Percentiles rank a stretch among this genome's conserved stretches.
Conservation (phyloP, 2,329 filamentous ascomycete species). For the Ampelomyces quisqualis region DNA sequence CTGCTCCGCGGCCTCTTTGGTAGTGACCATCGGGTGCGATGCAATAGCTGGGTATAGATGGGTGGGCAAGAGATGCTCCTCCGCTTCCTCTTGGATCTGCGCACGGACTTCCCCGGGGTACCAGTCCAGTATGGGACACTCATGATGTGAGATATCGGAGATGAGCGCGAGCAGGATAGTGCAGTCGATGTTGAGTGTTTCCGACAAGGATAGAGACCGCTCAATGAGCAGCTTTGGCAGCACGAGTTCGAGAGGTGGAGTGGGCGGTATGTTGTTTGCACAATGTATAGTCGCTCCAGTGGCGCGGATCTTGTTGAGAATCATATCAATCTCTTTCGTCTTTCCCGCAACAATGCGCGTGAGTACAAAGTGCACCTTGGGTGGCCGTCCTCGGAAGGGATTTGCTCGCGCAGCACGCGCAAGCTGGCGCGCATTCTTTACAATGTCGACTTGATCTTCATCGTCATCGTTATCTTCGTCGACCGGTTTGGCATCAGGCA, state of each 20-base stretch:
- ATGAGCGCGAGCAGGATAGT: slow-evolving; percentile 71
- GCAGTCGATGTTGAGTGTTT: slow-evolving; percentile 62
- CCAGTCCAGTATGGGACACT: slow-evolving; percentile 51
- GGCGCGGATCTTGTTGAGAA: slow-evolving; percentile 58
- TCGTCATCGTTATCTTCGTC: slow-evolving; percentile 51
- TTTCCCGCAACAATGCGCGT: slow-evolving; percentile 58
- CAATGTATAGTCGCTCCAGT: slow-evolving; percentile 48
- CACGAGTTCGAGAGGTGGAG: slow-evolving; percentile 26
- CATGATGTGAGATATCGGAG: slow-evolving; percentile 69
- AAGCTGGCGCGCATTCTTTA: slow-evolving; percentile 62
- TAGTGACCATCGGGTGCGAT: slow-evolving; percentile 62
- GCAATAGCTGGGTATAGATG: slow-evolving; percentile 64
- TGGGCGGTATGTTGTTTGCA: slow-evolving; percentile 26
- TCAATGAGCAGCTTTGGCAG: slow-evolving; percentile 43
- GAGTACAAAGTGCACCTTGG: slow-evolving; percentile 61
- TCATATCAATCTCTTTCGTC: slow-evolving; percentile 56
- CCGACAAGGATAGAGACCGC: slow-evolving; percentile 43
- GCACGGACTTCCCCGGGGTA: slow-evolving; percentile 61
- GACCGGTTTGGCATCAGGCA: slow-evolving; percentile 19
- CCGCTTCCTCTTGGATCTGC: slow-evolving; percentile 65
- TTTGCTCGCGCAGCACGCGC: slow-evolving; percentile 58
- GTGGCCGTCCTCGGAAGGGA: slow-evolving; percentile 60
- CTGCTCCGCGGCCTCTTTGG: slow-evolving; percentile 62
- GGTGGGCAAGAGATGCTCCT: slow-evolving; percentile 60
- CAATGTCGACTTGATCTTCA: slow-evolving; percentile 56